Evolutionary conservation across 768 basidiomycete species (phyloP).

Genomic region (Lyophyllum shimeji): DNA sequence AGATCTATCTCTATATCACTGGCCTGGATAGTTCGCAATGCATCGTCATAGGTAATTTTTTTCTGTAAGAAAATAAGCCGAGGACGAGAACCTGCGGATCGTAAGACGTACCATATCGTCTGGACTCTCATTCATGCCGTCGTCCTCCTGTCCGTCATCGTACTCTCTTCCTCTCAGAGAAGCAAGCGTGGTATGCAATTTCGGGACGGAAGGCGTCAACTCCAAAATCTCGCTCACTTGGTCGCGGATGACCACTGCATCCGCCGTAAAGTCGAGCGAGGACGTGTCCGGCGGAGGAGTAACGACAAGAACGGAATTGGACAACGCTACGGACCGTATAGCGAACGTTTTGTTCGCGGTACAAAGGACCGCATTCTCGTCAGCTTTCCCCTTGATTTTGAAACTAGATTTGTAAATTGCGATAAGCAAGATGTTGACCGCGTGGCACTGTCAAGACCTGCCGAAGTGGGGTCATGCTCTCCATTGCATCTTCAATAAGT

Average conservation of each 20-base stretch:
- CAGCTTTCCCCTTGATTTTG: slow-evolving; percentile 75
- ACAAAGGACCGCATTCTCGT: slow-evolving; percentile 90
- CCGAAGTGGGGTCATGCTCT: slow-evolving; percentile 30
- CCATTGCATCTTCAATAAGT: slow-evolving; percentile 54
- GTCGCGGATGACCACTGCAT: slow-evolving; percentile 70
- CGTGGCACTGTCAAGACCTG: slow-evolving; percentile 21
- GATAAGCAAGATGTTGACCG: not conserved
- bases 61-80: not conserved
- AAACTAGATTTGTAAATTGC: slow-evolving; percentile 42
- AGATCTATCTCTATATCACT: slow-evolving; percentile 71
- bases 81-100: not conserved
- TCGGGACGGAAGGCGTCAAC: slow-evolving; percentile 74
- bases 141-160: slow-evolving; percentile 61
- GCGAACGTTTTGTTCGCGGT: slow-evolving; percentile 78
- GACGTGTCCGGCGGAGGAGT: slow-evolving; percentile 43
- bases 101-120: slow-evolving; percentile 10
- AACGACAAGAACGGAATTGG: slow-evolving; percentile 82
- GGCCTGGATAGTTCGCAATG: slow-evolving; percentile 70
- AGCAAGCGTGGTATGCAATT: slow-evolving; percentile 60
- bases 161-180: slow-evolving; percentile 69
- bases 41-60: slow-evolving; percentile 59
- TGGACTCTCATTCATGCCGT: slow-evolving; percentile 21
- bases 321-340: slow-evolving; percentile 83
- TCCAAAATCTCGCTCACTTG: slow-evolving; percentile 85
- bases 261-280: slow-evolving; percentile 28